Percentiles rank a stretch among this genome's conserved stretches.
Evolutionary conservation across 2,329 filamentous ascomycete species (phyloP).

Genomic region (Scedosporium minutisporum): DNA sequence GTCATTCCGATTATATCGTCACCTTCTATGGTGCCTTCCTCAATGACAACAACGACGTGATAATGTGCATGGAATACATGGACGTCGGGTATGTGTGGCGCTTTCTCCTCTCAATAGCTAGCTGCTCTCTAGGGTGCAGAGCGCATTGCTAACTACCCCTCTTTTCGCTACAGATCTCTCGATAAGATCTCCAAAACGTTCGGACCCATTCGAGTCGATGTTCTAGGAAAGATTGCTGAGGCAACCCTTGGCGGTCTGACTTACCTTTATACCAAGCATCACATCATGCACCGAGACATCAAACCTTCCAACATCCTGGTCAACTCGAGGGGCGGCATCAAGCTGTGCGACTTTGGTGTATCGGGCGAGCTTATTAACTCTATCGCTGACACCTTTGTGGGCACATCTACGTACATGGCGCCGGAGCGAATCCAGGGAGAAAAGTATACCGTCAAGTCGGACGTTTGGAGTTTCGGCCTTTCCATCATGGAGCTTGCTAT

Average conservation of each 20-base stretch:
- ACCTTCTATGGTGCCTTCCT: constrained; percentile 97
- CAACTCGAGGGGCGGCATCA: constrained; percentile 89
- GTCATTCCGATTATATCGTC: constrained; percentile 93
- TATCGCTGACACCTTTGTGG: constrained; percentile 95
- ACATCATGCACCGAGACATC: constrained; percentile 98
- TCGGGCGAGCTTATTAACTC: constrained; percentile 96
- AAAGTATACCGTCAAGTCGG: constrained; percentile 94
- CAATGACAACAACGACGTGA: constrained; percentile 93
- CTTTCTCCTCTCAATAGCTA: not conserved
- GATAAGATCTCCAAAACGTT: constrained; percentile 92
- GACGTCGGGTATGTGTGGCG: constrained; percentile 74
- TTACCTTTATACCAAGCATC: constrained; percentile 89
- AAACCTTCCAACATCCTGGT: constrained; percentile 97
- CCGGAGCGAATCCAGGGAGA: constrained; percentile 96
- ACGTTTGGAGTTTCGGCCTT: constrained; percentile 96
- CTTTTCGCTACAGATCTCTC: constrained; percentile 54
- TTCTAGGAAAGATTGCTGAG: constrained; percentile 94
- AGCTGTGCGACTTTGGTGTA: constrained; percentile 98
- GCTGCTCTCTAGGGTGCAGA: not conserved
- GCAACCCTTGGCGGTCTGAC: constrained; percentile 86
- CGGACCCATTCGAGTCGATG: constrained; percentile 88
- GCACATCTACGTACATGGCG: constrained; percentile 98
- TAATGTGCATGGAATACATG: constrained; percentile 99
- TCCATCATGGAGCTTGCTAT: constrained; percentile 96
- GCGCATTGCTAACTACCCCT: not conserved